Percentiles rank a stretch among this genome's conserved stretches.
phyloP scores from a whole-genome alignment of 257 asterid species.

The Solanum neorickii region DNA sequence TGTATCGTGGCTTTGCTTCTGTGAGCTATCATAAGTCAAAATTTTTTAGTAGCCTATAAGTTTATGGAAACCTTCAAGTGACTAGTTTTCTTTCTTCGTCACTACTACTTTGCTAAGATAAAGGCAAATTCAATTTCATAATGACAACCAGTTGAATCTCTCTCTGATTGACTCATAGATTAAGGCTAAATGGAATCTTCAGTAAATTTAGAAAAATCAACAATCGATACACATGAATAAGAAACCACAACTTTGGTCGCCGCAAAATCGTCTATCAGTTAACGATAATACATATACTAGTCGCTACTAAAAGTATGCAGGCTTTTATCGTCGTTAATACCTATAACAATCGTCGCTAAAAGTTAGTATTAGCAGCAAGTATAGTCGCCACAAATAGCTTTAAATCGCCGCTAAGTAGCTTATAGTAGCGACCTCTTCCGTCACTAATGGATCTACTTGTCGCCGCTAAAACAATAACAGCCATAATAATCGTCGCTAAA shows the following conservation, averaged over 20 bases:
- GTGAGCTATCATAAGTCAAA: not conserved
- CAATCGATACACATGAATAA: too few relatives aligned
- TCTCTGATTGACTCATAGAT: not conserved
- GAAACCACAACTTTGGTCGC: not conserved
- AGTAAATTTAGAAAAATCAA: too few relatives aligned
- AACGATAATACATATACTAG: not conserved
- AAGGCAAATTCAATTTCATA: not conserved
- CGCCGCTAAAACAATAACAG: not conserved
- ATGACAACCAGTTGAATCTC: not conserved
- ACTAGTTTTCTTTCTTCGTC: not conserved
- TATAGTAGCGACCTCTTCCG: not conserved
- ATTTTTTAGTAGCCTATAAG: not conserved
- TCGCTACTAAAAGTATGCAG: not conserved
- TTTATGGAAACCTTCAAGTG: not conserved
- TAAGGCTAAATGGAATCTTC: not conserved
- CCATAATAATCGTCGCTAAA: too few relatives aligned
- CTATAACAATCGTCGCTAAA: not conserved
- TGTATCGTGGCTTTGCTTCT: not conserved
- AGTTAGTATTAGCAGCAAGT: not conserved
- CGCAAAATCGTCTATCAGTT: not conserved
- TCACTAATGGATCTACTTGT: too few relatives aligned
- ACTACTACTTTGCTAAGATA: too few relatives aligned
- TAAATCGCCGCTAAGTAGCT: not conserved
- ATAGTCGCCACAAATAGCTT: too few relatives aligned
- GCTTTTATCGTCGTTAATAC: not conserved